Evolutionary conservation across 108 stramenopile species (phyloP), one percentile per base, ranked within the genome.

Genomic region (Ochromonas danica): DNA sequence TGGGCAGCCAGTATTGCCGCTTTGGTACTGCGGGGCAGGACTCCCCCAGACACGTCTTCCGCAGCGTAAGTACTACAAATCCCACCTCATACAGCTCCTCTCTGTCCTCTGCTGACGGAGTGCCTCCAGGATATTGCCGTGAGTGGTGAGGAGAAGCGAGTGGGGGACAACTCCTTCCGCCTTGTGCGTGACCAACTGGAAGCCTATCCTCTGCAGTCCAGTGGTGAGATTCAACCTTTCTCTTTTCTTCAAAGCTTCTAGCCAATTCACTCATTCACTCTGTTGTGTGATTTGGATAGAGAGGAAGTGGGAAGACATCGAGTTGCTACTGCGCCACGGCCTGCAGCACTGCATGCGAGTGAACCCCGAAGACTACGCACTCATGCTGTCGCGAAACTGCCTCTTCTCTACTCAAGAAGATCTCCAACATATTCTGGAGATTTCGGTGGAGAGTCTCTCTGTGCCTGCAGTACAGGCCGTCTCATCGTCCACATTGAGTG

Each of bases 1-100:
- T 67, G 6, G 63, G 63, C 3, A 10, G 14, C 6, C 25, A 10
- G 3, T 10, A 22, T 35, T 67, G 63, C 25, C 17, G 31, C 6
- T 67, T 67, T 67, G 63, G 63, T 14, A 67, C 63, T 67, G 63
- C 63, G 3, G 63, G 63, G 27, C 63, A 67, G 63, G 63, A 67
- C 25, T 67, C 25, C 14, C 63, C 63, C 10, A 67, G 63, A 67
- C 35, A 67, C 63, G 25, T 35, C 31, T 67, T 67, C 25, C 35
- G 33, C 17, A 31, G 30, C 30, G 45, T 51, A 51, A n/a, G n/a
- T n/a, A n/a, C n/a, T n/a, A n/a, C n/a, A n/a, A n/a, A n/a, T n/a
- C n/a, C n/a, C n/a, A n/a, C n/a, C n/a, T n/a, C n/a, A n/a, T n/a
- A n/a, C n/a, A n/a, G n/a, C n/a, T n/a, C n/a, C n/a, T n/a, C n/a